These are phyloP conservation scores for Calonectria leucothoes DNA, from an alignment of 2,329 filamentous ascomycete genomes.

Conservation along the genomic window DNA sequence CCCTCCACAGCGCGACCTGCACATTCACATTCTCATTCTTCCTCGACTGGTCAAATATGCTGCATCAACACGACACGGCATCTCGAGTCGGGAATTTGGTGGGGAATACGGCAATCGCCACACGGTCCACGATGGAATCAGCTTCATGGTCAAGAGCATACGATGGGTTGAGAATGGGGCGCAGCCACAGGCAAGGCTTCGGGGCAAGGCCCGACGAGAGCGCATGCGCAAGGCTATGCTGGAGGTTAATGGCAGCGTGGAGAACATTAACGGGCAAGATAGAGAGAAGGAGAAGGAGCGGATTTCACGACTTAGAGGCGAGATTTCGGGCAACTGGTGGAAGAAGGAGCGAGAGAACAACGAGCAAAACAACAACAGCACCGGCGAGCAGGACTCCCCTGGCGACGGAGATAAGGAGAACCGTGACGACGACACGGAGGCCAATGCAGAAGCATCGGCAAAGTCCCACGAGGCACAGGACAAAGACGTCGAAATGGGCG, in stretches of 20 bases:
- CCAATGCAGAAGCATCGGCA: slow-evolving; percentile 5
- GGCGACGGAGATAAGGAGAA: slow-evolving; percentile 63
- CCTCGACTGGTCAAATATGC: slow-evolving; percentile 83
- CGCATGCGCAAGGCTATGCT: slow-evolving; percentile 67
- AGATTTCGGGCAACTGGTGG: slow-evolving; percentile 50
- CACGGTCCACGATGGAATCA: slow-evolving; percentile 82
- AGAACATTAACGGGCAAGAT: slow-evolving; percentile 44
- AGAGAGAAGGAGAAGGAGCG: slow-evolving; percentile 40
- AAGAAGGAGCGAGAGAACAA: slow-evolving; percentile 43
- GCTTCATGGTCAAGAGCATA: slow-evolving; percentile 84
- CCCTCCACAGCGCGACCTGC: slow-evolving; percentile 79
- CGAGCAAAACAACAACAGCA: slow-evolving; percentile 42
- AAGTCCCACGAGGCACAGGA: slow-evolving; percentile 21
- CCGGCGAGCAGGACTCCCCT: slow-evolving; percentile 41
- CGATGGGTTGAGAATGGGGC: slow-evolving; percentile 87
- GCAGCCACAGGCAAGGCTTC: slow-evolving; percentile 65
- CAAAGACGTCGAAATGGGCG: slow-evolving; percentile 49
- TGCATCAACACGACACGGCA: slow-evolving; percentile 80
- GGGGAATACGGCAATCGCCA: slow-evolving; percentile 58
- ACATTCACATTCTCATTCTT: slow-evolving; percentile 87
- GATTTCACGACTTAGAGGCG: slow-evolving; percentile 40
- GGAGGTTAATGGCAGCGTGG: slow-evolving; percentile 57
- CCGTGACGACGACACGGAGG: slow-evolving; percentile 36
- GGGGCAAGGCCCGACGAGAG: slow-evolving; percentile 67
- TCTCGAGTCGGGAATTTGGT: slow-evolving; percentile 85